Base-by-base conservation (phyloP, 1,139 yeast genomes). In the Blastobotrys buckinghamii region DNA sequence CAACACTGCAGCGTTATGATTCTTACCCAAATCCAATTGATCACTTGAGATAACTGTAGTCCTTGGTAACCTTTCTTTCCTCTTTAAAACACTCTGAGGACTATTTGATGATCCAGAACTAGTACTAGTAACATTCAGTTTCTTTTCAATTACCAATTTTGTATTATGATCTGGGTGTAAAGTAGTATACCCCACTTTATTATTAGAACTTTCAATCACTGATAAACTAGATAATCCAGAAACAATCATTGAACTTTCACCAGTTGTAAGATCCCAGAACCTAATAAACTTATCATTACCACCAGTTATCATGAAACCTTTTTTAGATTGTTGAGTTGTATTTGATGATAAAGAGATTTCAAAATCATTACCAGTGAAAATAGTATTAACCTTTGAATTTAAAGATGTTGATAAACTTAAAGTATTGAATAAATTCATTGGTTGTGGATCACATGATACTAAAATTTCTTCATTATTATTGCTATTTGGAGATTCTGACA, bases 1-100 rank as follows among this genome's bases (percentile, higher is more conserved):
- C 1, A 73, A 74, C 29, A 84, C 70, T 2, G 69, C 59, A 53
- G 82, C 85, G 42, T 67, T 72, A 47, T 77, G 81, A 42, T 65
- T 66, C 45, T 67, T 66, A 37, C 73, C 64, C 38, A 64, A 47
- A 36, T 63, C 66, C 29, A 63, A 67, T 48, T 69, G 76, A 34
- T 66, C 74, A 2, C 63, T 59, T 1, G 73, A 63, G 27, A 71
- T 62, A 13, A 69, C 54, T 1, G 67, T 59, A 16, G 66, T 57
- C 20, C 70, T 56, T 30, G 65, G 61, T 41, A 59, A 54, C 39
- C 60, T 56, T 27, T 58, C 61, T 24, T 54, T 52, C 48, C 55
- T 56, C 12, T 29, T 29, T 12, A 29, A 29, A 29, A 44, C 19
- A 45, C 53, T 17, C 12, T 35, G 24, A 17, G 24, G 24, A 17